These are phyloP conservation scores for Tolypocladium tropicale DNA, from an alignment of 2,329 filamentous ascomycete genomes.

Conservation along the genomic window DNA sequence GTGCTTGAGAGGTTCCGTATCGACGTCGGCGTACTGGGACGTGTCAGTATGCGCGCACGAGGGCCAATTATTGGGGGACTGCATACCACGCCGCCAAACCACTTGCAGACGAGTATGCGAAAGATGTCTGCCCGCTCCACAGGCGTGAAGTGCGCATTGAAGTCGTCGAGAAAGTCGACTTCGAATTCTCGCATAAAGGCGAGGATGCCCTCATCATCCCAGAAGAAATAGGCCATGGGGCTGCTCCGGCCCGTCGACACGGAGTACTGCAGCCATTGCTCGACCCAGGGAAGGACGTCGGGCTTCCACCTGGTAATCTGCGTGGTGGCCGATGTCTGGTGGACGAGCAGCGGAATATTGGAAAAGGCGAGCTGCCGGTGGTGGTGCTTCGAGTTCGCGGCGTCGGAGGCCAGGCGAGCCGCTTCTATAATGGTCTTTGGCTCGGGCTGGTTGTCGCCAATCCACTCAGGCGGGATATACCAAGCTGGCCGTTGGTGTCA, in stretches of 20 bases:
- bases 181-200: conserved; percentile 10
- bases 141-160: conserved; percentile 7
- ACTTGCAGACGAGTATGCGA: conserved; percentile 11
- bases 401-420: conserved; percentile 8
- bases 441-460: conserved; percentile 2
- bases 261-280: conserved; percentile 11
- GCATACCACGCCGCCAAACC: conserved; percentile 14
- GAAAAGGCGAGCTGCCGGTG: conserved; percentile 10
- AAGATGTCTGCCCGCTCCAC: conserved; percentile 14
- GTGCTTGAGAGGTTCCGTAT: conserved; percentile 13
- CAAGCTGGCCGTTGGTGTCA: conserved; percentile 8
- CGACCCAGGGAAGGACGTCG: conserved; percentile 9
- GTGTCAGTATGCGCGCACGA: conserved; percentile 1
- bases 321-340: conserved; percentile 11
- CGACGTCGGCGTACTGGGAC: conserved; percentile 13
- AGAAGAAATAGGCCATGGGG: conserved; percentile 15
- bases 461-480: conserved; percentile 12
- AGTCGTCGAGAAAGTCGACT: conserved; percentile 6
- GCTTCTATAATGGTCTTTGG: conserved; percentile 12
- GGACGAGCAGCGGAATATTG: conserved; percentile 14
- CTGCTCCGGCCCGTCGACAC: conserved; percentile 1
- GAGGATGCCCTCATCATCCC: conserved; percentile 10
- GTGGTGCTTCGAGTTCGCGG: conserved; percentile 4
- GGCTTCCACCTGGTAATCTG: conserved; percentile 8
- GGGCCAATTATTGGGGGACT: not conserved